Conservation (phyloP, 139 green algal species). For the Haematococcus lacustris region DNA sequence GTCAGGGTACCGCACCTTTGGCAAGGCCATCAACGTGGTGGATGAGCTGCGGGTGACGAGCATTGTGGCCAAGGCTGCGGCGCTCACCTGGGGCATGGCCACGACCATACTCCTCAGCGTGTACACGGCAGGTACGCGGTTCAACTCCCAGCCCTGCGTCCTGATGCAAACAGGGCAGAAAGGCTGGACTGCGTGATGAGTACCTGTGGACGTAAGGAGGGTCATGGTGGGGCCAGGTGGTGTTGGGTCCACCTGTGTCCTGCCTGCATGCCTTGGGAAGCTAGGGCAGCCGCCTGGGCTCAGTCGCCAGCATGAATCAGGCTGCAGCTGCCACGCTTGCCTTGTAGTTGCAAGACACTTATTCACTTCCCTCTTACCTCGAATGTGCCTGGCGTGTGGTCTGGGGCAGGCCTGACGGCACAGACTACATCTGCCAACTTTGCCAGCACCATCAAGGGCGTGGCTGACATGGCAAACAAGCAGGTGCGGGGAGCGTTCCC, state of each 20-base stretch:
- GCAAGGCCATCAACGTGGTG: background rate
- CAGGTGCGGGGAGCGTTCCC: background rate
- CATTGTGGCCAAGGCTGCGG: background rate
- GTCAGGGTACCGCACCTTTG: background rate
- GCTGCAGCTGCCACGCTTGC: background rate
- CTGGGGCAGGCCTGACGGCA: background rate
- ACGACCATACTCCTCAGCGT: background rate
- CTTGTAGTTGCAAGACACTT: too few relatives aligned
- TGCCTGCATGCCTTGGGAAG: background rate
- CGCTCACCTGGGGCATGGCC: background rate
- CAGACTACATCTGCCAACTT: background rate
- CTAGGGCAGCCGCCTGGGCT: background rate
- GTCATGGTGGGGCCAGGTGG: background rate
- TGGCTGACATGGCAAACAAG: background rate
- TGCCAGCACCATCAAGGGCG: background rate
- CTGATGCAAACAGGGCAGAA: background rate
- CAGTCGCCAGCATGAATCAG: background rate
- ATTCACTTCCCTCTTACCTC: background rate
- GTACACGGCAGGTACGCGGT: background rate
- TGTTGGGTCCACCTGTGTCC: background rate
- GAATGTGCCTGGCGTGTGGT: background rate
- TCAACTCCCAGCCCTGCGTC: too few relatives aligned
- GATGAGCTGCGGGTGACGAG: constrained; percentile 1
- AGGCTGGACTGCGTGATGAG: too few relatives aligned
- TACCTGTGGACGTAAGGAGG: too few relatives aligned